phyloP scores from a whole-genome alignment of 2,329 filamentous ascomycete species.

The Neocucurbitaria cava region DNA sequence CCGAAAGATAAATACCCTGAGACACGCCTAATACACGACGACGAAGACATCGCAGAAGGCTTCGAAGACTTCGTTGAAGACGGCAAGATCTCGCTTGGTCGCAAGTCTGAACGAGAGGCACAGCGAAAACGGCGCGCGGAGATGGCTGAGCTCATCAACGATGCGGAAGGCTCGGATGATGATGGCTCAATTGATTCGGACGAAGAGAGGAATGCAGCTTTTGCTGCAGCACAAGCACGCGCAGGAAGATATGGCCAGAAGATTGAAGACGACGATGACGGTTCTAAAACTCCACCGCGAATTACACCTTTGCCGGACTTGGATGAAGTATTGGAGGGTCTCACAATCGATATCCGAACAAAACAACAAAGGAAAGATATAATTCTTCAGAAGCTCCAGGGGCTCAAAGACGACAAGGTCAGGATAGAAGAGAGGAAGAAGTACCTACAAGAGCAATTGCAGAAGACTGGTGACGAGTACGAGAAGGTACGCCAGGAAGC shows the following conservation, averaged over 20 bases:
- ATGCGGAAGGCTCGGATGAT: constrained; percentile 77
- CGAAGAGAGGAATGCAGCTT: constrained; percentile 73
- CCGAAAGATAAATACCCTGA: constrained; percentile 69
- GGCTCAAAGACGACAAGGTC: constrained; percentile 71
- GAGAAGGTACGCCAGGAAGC: constrained; percentile 62
- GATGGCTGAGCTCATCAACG: constrained; percentile 83
- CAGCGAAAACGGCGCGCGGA: constrained; percentile 70
- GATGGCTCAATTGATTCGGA: constrained; percentile 72
- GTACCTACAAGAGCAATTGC: constrained; percentile 80
- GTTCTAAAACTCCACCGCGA: constrained; percentile 69
- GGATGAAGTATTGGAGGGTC: constrained; percentile 67
- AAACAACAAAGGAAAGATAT: constrained; percentile 67
- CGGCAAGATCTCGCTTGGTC: constrained; percentile 77
- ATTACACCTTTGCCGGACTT: constrained; percentile 81
- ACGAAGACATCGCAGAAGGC: constrained; percentile 91
- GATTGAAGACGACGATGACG: constrained; percentile 51
- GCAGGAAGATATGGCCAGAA: constrained; percentile 79
- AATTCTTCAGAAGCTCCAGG: constrained; percentile 69
- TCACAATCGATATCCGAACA: constrained; percentile 66
- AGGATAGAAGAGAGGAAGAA: constrained; percentile 73
- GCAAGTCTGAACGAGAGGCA: constrained; percentile 77
- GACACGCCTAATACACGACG: constrained; percentile 79
- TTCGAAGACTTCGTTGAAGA: constrained; percentile 93
- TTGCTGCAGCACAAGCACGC: constrained; percentile 84
- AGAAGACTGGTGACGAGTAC: constrained; percentile 79